Conservation (phyloP, 257 asterid species). For the Fraxinus cuspidata region DNA sequence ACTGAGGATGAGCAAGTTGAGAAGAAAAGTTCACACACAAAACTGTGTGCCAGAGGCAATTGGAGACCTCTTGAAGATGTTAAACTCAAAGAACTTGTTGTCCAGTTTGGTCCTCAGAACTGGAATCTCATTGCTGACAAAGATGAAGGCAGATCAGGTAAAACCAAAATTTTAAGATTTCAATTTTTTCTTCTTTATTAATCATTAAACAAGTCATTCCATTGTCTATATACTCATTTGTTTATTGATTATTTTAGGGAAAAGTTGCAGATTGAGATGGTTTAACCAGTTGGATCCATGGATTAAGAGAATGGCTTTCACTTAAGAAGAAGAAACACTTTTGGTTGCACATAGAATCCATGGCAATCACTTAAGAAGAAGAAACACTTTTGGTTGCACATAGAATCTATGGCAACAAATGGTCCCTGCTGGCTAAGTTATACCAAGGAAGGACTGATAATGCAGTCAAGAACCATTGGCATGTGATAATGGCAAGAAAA, state of each 20-base stretch:
- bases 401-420: constrained; percentile 49
- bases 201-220: too few species aligned
- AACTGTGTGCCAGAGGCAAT: constrained; percentile 47
- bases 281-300: constrained; percentile 56
- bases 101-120: constrained; percentile 52
- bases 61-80: constrained; percentile 59
- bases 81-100: constrained; percentile 44
- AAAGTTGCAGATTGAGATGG: constrained; percentile 60
- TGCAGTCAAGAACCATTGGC: constrained; percentile 62
- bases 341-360: constrained; percentile 43
- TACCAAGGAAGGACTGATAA: constrained; percentile 57
- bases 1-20: constrained; percentile 19
- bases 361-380: constrained; percentile 60
- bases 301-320: constrained; percentile 45
- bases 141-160: constrained; percentile 68
- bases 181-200: not conserved
- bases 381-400: constrained; percentile 49
- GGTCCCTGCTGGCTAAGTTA: constrained; percentile 50
- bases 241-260: constrained; percentile 25
- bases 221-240: not conserved
- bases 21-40: constrained; percentile 25
- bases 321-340: constrained; percentile 51
- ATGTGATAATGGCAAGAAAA: constrained; percentile 54
- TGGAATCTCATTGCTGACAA: too few species aligned
- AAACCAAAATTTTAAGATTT: not conserved